phyloP scores from a whole-genome alignment of 2,329 filamentous ascomycete species.

The Colletotrichum shisoi region DNA sequence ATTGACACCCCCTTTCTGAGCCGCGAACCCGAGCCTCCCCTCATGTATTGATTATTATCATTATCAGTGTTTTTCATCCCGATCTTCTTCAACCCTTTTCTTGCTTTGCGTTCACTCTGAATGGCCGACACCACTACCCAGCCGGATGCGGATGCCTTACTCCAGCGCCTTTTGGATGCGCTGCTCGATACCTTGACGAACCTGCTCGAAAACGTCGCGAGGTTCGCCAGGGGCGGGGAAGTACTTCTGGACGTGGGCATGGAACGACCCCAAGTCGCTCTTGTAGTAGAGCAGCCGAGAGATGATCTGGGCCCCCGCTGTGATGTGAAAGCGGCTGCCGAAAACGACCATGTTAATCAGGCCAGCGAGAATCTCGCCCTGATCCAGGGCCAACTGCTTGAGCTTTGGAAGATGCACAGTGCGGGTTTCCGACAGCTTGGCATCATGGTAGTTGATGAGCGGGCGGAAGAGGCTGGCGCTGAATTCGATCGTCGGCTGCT shows the following conservation, averaged over 20 bases:
- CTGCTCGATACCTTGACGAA: not conserved
- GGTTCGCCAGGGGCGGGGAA: not conserved
- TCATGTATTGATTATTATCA: no score
- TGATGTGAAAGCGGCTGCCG: no score
- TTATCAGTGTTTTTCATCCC: no score
- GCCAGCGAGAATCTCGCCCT: not conserved
- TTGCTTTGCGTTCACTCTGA: not conserved
- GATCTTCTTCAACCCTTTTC: not conserved
- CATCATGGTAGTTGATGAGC: not conserved
- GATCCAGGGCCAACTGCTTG: not conserved
- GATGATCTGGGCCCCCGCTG: not conserved
- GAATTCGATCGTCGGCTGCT: not conserved
- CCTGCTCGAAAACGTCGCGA: not conserved
- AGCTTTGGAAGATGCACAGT: not conserved
- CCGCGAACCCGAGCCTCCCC: not conserved
- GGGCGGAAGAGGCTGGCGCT: not conserved
- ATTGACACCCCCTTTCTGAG: not conserved
- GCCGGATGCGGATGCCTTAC: not conserved
- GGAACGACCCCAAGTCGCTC: not conserved
- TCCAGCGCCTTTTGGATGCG: not conserved
- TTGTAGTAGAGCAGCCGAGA: not conserved
- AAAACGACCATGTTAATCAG: not conserved
- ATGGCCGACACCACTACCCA: no score
- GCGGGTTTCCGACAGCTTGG: not conserved
- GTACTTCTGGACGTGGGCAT: no score